These are phyloP conservation scores for Osmanthus fragrans DNA, from an alignment of 257 asterid genomes.

Conservation along the genomic window DNA sequence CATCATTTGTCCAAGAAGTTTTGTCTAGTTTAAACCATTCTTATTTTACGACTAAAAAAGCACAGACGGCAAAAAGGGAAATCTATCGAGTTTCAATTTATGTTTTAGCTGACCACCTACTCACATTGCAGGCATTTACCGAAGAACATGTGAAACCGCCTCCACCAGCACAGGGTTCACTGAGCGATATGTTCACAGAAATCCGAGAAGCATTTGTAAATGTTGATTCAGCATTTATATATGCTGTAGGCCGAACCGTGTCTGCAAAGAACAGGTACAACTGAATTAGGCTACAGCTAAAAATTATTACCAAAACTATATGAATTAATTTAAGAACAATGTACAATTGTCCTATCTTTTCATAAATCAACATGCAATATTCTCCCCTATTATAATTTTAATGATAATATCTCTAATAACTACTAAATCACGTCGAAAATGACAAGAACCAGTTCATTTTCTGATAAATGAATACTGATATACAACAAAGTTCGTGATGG, in stretches of 20 bases:
- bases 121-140: slow-evolving; percentile 80
- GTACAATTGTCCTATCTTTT: background rate
- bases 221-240: slow-evolving; percentile 43
- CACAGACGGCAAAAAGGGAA: background rate
- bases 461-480: background rate
- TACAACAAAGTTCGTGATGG: background rate
- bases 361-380: background rate
- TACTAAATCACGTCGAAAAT: too few species aligned
- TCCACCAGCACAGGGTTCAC: slow-evolving; percentile 63
- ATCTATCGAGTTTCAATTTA: background rate
- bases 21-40: background rate
- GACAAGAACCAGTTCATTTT: background rate
- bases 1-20: background rate
- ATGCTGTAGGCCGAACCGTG: slow-evolving; percentile 75
- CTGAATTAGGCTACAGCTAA: background rate
- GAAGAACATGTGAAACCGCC: slow-evolving; percentile 80
- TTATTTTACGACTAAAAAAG: background rate
- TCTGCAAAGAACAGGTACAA: slow-evolving; percentile 50
- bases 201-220: slow-evolving; percentile 74
- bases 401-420: background rate
- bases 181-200: slow-evolving; percentile 68
- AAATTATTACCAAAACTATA: slow-evolving; percentile 3
- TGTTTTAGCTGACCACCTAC: slow-evolving; percentile 45
- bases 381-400: background rate
- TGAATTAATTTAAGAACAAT: background rate